Percentiles rank a stretch among this genome's conserved stretches.
Conservation (phyloP, 305 asterid species). For the Solanum hybrid region DNA sequence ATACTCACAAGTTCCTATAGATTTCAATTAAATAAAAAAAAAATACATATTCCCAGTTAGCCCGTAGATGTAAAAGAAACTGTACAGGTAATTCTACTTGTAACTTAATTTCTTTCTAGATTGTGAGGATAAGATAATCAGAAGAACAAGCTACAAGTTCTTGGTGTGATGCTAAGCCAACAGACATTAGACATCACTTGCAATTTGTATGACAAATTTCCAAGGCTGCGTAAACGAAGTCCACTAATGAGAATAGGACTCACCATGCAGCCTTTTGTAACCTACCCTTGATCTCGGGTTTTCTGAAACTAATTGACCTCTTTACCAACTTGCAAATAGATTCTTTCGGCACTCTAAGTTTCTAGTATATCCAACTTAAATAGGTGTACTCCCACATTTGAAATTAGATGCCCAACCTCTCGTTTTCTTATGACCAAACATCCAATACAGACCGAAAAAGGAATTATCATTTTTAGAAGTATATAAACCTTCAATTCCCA, state of each 20-base stretch:
- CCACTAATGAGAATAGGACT: neutral
- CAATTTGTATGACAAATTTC: neutral
- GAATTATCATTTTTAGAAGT: neutral
- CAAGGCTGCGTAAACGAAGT: neutral
- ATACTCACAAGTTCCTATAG: neutral
- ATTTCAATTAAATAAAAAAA: neutral
- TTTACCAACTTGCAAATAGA: neutral
- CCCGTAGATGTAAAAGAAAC: neutral
- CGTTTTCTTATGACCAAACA: neutral
- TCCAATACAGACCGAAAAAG: neutral
- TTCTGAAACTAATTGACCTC: neutral
- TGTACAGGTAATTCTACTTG: neutral
- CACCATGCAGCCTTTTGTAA: neutral
- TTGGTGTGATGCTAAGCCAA: neutral
- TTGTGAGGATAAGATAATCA: neutral
- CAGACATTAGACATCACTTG: neutral
- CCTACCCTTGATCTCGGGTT: neutral
- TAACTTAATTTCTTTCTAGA: neutral
- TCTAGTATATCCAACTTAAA: neutral
- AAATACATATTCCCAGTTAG: neutral
- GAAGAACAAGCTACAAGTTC: neutral
- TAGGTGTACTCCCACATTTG: neutral
- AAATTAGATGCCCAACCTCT: neutral
- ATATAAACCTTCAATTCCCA: neutral
- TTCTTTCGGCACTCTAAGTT: neutral